These are phyloP conservation scores for Blumeriella jaapii DNA, from an alignment of 2,329 filamentous ascomycete species.

Conservation along the genomic window DNA sequence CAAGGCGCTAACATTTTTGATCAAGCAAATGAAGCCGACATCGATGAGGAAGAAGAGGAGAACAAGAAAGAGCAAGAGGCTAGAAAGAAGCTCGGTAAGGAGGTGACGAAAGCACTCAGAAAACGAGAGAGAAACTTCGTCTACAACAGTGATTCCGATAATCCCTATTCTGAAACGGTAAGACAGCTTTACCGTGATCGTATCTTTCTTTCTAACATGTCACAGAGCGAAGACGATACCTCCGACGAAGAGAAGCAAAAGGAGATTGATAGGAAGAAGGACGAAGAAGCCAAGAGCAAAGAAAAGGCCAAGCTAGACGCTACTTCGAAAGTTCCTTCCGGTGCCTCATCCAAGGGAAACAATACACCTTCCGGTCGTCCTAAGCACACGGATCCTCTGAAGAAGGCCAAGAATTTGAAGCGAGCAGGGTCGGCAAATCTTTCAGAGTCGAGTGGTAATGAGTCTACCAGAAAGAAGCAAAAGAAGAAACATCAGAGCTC, in stretches of 20 bases:
- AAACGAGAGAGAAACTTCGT: slow-evolving; percentile 80
- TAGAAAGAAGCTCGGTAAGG: slow-evolving; percentile 61
- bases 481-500: slow-evolving; percentile 51
- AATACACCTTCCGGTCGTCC: slow-evolving; percentile 51
- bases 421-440: slow-evolving; percentile 75
- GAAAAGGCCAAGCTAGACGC: slow-evolving; percentile 34
- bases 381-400: slow-evolving; percentile 39
- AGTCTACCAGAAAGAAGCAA: slow-evolving; percentile 71
- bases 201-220: slow-evolving; percentile 18
- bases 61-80: slow-evolving; percentile 61
- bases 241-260: slow-evolving; percentile 47
- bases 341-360: slow-evolving; percentile 56
- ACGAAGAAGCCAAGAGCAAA: slow-evolving; percentile 45
- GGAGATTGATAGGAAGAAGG: slow-evolving; percentile 50
- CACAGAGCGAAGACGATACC: slow-evolving; percentile 38
- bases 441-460: slow-evolving; percentile 81
- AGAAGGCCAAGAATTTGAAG: slow-evolving; percentile 51
- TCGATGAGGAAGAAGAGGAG: slow-evolving; percentile 59
- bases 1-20: slow-evolving; percentile 79
- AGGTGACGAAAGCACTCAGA: slow-evolving; percentile 66
- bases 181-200: slow-evolving; percentile 12
- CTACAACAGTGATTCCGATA: slow-evolving; percentile 62
- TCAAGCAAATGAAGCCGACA: slow-evolving; percentile 54
- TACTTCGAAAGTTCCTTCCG: slow-evolving; percentile 30
- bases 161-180: slow-evolving; percentile 45